A percentile compares a stretch with the other conserved stretches of the same genome.
Evolutionary conservation across 129 eudicot species (phyloP).

Genomic region (Pseudognaphalium luteoalbum): DNA sequence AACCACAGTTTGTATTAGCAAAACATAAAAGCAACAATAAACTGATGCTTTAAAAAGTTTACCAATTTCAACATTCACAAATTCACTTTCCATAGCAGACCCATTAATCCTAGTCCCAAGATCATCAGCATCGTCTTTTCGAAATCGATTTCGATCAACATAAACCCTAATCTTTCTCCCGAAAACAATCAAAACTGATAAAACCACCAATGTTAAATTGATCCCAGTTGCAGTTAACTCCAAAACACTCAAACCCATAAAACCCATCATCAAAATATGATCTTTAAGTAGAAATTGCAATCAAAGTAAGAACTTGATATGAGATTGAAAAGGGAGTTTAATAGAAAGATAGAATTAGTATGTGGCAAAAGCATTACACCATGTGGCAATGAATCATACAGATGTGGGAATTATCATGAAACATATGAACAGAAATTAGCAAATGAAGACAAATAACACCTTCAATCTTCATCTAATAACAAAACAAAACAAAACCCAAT

Average conservation of each 20-base stretch:
- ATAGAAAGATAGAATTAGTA: not conserved
- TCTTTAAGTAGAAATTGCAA: not conserved
- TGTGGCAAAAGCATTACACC: conserved; percentile 7
- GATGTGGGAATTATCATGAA: not conserved
- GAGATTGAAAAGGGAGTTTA: not conserved
- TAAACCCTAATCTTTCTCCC: conserved; percentile 48
- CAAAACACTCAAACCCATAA: conserved; percentile 41
- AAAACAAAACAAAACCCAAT: not conserved
- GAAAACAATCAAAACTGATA: conserved; percentile 48
- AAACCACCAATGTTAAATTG: conserved; percentile 55
- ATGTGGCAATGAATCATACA: conserved; percentile 1
- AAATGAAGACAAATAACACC: conserved; percentile 5
- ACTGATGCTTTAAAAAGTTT: conserved; percentile 60
- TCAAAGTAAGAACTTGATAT: not conserved
- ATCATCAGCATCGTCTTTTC: conserved; percentile 48
- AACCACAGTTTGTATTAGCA: conserved; percentile 60
- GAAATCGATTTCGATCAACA: conserved; percentile 31
- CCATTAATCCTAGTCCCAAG: conserved; percentile 35
- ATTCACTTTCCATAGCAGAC: conserved; percentile 32
- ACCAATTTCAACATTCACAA: conserved; percentile 49
- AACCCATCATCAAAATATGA: conserved; percentile 7
- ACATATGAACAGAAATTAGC: not conserved
- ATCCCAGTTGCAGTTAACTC: conserved; percentile 57
- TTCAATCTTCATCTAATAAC: not conserved
- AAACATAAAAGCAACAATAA: conserved; percentile 66